A percentile compares a stretch with the other conserved stretches of the same genome.
Evolutionary conservation across 2,329 filamentous ascomycete genomes (phyloP).

Genomic region (Colletotrichum graminicola): DNA sequence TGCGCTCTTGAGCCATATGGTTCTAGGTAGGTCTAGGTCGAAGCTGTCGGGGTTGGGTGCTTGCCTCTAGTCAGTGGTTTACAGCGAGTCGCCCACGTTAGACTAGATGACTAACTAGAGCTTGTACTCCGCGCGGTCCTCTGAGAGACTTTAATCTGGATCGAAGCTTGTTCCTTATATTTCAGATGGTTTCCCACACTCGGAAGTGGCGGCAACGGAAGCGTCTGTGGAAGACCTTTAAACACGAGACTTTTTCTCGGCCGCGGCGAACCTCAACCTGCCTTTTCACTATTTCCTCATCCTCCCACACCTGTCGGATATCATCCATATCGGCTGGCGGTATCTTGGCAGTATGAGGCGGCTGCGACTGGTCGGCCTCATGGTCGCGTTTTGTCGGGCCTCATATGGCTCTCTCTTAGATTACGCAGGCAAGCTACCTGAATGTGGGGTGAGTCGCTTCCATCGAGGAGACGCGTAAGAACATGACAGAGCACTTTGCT

Average conservation of each 20-base stretch:
- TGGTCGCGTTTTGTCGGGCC: slow-evolving; percentile 37
- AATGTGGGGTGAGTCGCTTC: slow-evolving; percentile 43
- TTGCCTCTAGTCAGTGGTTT: neutral
- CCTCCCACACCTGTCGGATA: neutral
- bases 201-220: slow-evolving; percentile 1
- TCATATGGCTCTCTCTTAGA: slow-evolving; percentile 38
- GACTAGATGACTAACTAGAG: slow-evolving; percentile 15
- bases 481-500: neutral
- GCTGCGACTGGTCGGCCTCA: slow-evolving; percentile 33
- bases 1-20: slow-evolving; percentile 23
- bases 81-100: slow-evolving; percentile 2
- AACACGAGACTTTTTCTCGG: neutral
- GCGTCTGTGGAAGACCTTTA: slow-evolving; percentile 16
- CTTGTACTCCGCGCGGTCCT: slow-evolving; percentile 12
- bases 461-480: neutral
- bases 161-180: slow-evolving; percentile 21
- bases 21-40: neutral
- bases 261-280: neutral
- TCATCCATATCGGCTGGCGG: neutral
- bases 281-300: neutral
- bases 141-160: slow-evolving; percentile 1
- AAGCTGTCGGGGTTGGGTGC: neutral
- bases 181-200: slow-evolving; percentile 15
- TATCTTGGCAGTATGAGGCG: slow-evolving; percentile 32
- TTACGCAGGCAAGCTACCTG: slow-evolving; percentile 41